Percentiles rank a stretch among this genome's conserved stretches.
Conservation (phyloP, 2,329 filamentous ascomycete genomes). For the Penicillium olsonii region DNA sequence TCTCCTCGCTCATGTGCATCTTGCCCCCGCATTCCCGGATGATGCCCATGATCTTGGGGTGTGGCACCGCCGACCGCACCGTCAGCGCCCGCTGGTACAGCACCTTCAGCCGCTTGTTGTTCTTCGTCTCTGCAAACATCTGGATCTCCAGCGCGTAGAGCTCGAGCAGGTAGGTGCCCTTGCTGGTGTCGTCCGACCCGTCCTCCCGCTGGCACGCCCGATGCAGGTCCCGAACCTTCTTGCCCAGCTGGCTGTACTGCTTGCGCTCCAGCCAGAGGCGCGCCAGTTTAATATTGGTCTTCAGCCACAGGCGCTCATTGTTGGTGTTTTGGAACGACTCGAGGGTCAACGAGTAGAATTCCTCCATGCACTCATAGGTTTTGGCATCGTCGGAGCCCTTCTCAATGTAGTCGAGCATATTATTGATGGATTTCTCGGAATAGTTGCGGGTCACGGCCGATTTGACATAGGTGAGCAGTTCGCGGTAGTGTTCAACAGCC, state of each 20-base stretch:
- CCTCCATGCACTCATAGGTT: slow-evolving; percentile 81
- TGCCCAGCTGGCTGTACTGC: slow-evolving; percentile 76
- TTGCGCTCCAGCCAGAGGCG: slow-evolving; percentile 89
- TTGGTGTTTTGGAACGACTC: slow-evolving; percentile 96
- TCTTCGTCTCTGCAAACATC: slow-evolving; percentile 95
- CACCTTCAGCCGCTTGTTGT: slow-evolving; percentile 94
- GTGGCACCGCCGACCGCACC: slow-evolving; percentile 94
- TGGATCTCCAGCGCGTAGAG: slow-evolving; percentile 97
- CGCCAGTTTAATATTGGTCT: slow-evolving; percentile 96
- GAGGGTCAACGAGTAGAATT: slow-evolving; percentile 91
- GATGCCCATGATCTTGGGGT: slow-evolving; percentile 98
- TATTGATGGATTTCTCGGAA: slow-evolving; percentile 99
- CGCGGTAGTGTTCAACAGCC: slow-evolving; percentile 89
- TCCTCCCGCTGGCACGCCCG: slow-evolving; percentile 84
- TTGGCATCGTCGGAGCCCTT: slow-evolving; percentile 76
- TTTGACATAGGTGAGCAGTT: slow-evolving; percentile 96
- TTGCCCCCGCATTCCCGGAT: slow-evolving; percentile 98
- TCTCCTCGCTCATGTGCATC: slow-evolving; percentile 99
- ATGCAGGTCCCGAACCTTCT: slow-evolving; percentile 86
- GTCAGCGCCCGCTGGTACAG: slow-evolving; percentile 89
- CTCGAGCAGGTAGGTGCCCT: slow-evolving; percentile 93
- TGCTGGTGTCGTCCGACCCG: slow-evolving; percentile 79
- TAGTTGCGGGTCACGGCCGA: slow-evolving; percentile 97
- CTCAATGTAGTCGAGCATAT: slow-evolving; percentile 97
- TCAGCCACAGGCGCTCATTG: slow-evolving; percentile 95